Evolutionary conservation across 257 asterid genomes (phyloP).

Genomic region (Cinchona pubescens): DNA sequence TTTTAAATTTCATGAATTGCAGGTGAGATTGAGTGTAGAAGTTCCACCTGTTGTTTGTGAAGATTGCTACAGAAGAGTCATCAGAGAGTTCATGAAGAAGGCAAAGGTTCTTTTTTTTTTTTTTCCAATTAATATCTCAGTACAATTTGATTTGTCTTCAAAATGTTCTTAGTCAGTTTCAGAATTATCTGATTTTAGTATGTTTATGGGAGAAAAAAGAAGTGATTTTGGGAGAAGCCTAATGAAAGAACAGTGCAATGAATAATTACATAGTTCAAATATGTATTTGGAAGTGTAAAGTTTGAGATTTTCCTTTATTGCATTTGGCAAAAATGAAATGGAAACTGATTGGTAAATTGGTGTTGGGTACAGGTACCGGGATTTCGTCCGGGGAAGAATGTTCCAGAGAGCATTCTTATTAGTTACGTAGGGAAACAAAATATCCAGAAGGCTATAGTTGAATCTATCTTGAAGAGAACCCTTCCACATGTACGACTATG

Average conservation of each 20-base stretch:
- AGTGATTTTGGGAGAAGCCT: not conserved
- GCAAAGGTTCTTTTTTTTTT: constrained; percentile 48
- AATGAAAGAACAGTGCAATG: not conserved
- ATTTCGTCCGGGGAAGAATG: constrained; percentile 89
- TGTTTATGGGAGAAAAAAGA: not conserved
- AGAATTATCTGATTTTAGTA: not conserved
- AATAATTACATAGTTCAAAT: not conserved
- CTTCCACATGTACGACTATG: constrained; percentile 98
- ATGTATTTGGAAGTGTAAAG: not conserved
- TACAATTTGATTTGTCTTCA: not conserved
- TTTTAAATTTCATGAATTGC: constrained; percentile 10
- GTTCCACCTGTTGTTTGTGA: constrained; percentile 82
- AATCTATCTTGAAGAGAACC: constrained; percentile 88
- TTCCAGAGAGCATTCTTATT: constrained; percentile 77
- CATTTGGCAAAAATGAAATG: not conserved
- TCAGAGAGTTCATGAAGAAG: constrained; percentile 61
- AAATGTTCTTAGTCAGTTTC: not conserved
- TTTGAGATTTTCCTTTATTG: not conserved
- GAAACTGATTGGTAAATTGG: constrained; percentile 2
- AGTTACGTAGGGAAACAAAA: constrained; percentile 58
- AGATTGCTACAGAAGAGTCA: constrained; percentile 63
- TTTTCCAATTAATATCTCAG: not conserved
- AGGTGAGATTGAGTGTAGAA: constrained; percentile 83
- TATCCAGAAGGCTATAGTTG: constrained; percentile 71
- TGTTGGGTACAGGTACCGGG: constrained; percentile 77